Percentiles rank a stretch among this genome's conserved stretches.
These are phyloP conservation scores for Sugiyamaella paludigena DNA, from an alignment of 1,139 yeast genomes.

Conservation along the genomic window DNA sequence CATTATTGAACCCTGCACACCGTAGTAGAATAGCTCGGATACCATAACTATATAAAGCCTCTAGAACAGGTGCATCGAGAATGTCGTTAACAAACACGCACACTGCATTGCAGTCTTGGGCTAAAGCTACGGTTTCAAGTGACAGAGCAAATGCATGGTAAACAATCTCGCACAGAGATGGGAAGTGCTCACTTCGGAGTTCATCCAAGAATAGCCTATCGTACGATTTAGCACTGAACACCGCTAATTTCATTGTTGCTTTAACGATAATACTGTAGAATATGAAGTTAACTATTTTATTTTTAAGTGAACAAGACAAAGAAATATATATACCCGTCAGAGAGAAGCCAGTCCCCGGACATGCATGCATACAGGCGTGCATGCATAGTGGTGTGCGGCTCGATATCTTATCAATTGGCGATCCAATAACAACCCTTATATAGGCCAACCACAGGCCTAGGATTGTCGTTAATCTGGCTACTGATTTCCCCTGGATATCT, in stretches of 20 bases:
- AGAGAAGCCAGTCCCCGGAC: too few species aligned
- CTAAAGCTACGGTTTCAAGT: constrained; percentile 25
- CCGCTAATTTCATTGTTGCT: constrained; percentile 8
- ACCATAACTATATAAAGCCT: constrained; percentile 21
- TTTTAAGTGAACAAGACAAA: too few species aligned
- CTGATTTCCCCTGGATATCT: too few species aligned
- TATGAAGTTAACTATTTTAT: too few species aligned
- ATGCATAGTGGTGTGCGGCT: too few species aligned
- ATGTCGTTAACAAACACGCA: constrained; percentile 30
- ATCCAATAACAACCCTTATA: too few species aligned
- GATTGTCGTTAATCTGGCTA: too few species aligned
- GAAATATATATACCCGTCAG: too few species aligned
- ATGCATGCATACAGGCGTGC: too few species aligned
- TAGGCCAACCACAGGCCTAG: too few species aligned
- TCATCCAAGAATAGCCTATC: constrained; percentile 8
- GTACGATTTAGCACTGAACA: constrained; percentile 16
- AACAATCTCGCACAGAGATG: constrained; percentile 4
- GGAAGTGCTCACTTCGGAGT: neutral
- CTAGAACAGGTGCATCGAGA: constrained; percentile 18
- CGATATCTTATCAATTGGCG: too few species aligned
- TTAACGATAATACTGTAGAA: too few species aligned
- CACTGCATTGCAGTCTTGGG: constrained; percentile 25
- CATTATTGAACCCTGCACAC: constrained; percentile 31
- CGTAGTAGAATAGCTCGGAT: constrained; percentile 24
- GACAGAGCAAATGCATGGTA: constrained; percentile 24